phyloP scores from a whole-genome alignment of 768 basidiomycete genomes.

The Mycena rebaudengoi region DNA sequence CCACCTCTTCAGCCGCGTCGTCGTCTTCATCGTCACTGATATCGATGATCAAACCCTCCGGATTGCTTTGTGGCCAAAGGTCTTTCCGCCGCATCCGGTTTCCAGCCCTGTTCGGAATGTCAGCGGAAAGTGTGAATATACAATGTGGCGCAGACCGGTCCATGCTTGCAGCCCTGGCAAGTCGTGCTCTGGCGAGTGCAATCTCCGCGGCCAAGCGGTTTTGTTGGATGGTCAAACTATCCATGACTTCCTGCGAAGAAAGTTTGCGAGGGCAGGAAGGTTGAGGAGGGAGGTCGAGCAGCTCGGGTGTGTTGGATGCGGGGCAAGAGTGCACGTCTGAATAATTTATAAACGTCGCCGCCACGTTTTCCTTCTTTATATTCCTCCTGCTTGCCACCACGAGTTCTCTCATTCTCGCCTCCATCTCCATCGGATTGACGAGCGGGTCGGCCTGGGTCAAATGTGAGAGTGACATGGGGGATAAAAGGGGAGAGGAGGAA shows the following conservation, averaged over 20 bases:
- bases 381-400: conserved; percentile 16
- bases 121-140: too few relatives aligned
- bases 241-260: not conserved
- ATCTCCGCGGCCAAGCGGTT: conserved; percentile 9
- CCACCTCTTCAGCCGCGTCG: not conserved
- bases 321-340: too few relatives aligned
- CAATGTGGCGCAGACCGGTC: not conserved
- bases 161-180: not conserved
- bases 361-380: not conserved
- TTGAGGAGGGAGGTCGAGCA: not conserved
- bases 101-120: not conserved
- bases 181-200: not conserved
- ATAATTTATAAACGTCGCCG: not conserved
- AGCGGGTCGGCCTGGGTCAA: not conserved
- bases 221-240: not conserved
- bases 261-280: not conserved
- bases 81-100: not conserved
- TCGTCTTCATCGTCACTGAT: conserved; percentile 20
- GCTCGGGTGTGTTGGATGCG: not conserved
- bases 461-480: not conserved
- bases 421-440: not conserved
- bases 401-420: conserved; percentile 4
- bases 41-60: not conserved
- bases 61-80: conserved; percentile 15
- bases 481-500: not conserved